Base-by-base conservation (phyloP, 805 yeast genomes). In the Pachysolen tannophilus region DNA sequence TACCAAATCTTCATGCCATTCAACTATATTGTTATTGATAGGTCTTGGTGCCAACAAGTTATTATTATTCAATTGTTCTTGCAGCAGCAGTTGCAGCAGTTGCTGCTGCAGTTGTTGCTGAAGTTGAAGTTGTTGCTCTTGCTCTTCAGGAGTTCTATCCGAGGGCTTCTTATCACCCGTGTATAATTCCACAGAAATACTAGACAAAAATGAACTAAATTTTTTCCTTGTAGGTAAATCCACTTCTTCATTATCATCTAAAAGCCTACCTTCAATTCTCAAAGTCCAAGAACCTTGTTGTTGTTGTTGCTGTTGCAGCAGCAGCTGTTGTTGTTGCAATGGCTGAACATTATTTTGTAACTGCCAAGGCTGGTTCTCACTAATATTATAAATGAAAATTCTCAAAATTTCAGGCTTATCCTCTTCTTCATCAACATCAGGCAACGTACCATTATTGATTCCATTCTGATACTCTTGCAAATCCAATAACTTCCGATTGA, bases 331-430 rank as follows among this genome's bases (percentile, higher is more conserved):
- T 30, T 38, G 49, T 30, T 39, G 52, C 33, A 37, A 44, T 20
- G 35, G 40, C 14, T 39, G 37, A 6, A 34, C 30, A 13, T 39
- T 44, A 14, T 40, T 41, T n/a, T n/a, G n/a, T 14, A 26, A 41
- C 53, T 82, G 90, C 97, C 97, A 92, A 29, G 90, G 84, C 60
- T 90, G 97, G 53, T 84, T 83, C 42, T 79, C 83, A 20, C 82
- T 65, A 4, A 85, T 80, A 52, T 84, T 86, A 49, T 88, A 86
- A 14, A 92, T 66, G 51, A 78, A 90, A 13, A 92, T 72, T 38
- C 97, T 73, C 46, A 92, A 66, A 10, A 69, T 66, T 35, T 82
- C 79, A 25, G 75, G 75, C 42, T 72, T 72, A 40, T 61, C 30
- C 50, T 51, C 42, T 63, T 65, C 46, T 55, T 67, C 52, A 56